A percentile compares a stretch with the other conserved stretches of the same genome.
These are phyloP conservation scores for Colletotrichum sojae DNA, from an alignment of 2,329 filamentous ascomycete genomes.

Conservation along the genomic window DNA sequence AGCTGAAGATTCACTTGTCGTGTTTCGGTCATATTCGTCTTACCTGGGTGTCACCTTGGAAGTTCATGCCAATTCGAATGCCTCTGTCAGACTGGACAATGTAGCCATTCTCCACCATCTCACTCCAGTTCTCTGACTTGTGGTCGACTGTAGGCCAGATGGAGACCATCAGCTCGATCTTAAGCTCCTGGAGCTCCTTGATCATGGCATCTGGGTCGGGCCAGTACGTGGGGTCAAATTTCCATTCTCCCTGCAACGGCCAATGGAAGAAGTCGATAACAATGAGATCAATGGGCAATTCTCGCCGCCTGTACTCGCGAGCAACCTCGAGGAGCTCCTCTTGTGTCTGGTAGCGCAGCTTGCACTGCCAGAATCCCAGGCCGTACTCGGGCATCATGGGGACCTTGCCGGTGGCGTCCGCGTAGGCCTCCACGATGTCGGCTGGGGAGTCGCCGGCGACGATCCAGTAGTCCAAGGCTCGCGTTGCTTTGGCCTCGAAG, in stretches of 20 bases:
- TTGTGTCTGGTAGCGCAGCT: slow-evolving; percentile 73
- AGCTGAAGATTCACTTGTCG: too few relatives aligned
- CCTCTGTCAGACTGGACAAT: slow-evolving; percentile 74
- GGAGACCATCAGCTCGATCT: slow-evolving; percentile 77
- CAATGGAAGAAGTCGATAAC: slow-evolving; percentile 77
- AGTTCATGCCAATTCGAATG: slow-evolving; percentile 70
- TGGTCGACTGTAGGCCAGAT: slow-evolving; percentile 72
- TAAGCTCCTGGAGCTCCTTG: slow-evolving; percentile 69
- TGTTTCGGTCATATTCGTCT: too few relatives aligned
- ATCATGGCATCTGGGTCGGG: slow-evolving; percentile 78
- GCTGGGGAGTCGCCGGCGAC: slow-evolving; percentile 67
- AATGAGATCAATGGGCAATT: slow-evolving; percentile 72
- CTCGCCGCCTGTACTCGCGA: slow-evolving; percentile 66
- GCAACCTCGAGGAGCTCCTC: slow-evolving; percentile 71
- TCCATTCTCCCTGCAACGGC: slow-evolving; percentile 77
- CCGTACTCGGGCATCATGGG: slow-evolving; percentile 77
- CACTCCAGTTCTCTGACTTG: slow-evolving; percentile 49
- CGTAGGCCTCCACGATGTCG: slow-evolving; percentile 68
- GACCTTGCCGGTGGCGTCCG: slow-evolving; percentile 66
- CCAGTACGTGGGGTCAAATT: slow-evolving; percentile 75
- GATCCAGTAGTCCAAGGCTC: slow-evolving; percentile 72
- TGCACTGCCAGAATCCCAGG: slow-evolving; percentile 76
- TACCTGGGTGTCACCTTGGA: slow-evolving; percentile 64
- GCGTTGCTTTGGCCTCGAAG: slow-evolving; percentile 70
- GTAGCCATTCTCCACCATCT: slow-evolving; percentile 60